Base-by-base conservation (phyloP, 345 rosid genomes). In the Lumnitzera racemosa region DNA sequence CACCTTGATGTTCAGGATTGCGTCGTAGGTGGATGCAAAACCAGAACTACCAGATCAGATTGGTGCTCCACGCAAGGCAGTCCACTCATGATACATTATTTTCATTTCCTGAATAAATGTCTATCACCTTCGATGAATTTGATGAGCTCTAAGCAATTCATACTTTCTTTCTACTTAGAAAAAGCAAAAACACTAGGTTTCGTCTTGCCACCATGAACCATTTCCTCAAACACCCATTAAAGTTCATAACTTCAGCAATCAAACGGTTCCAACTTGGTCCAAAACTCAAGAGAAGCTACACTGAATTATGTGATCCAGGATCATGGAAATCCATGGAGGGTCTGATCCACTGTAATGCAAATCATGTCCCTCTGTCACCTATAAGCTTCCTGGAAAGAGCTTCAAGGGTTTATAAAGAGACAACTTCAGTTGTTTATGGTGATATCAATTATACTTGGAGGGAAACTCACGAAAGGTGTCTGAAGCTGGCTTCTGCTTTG, bases 311-410 rank as follows among this genome's bases (percentile, higher is more conserved):
- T 25, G 58, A 53, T 24, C 53, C 66, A 51, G 66, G 47, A 24
- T 62, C 66, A n/a, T 65, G 69, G 94, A 81, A 70, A 61, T 59
- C 82, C 1, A 78, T 75, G 82, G 80, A 82, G 62, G 96, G 94
- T 41, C 67, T 77, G 7, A 66, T 80, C 51, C 86, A 77, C 16
- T 86, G 84, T 63, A 58, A 85, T 0, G 95, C 90, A 11, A 91
- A 91, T 64, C 61, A 71, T 56, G 68, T 67, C 2, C 87, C 89
- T 56, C 58, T 88, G 64, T 74, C 98, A 3, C 98, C 98, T 25
- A 72, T 88, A 41, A 83, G 67, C 61, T 91, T 91, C 70, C 58
- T 88, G 71, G 94, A 91, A 58, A 58, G 98, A 52, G 69, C 98
- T 12, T 89, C 91, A 0, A 80, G 70, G 53, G 94, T 81, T 24